A percentile compares a stretch with the other conserved stretches of the same genome.
Conservation (phyloP, 2,329 filamentous ascomycete genomes). For the Monilinia polystroma region DNA sequence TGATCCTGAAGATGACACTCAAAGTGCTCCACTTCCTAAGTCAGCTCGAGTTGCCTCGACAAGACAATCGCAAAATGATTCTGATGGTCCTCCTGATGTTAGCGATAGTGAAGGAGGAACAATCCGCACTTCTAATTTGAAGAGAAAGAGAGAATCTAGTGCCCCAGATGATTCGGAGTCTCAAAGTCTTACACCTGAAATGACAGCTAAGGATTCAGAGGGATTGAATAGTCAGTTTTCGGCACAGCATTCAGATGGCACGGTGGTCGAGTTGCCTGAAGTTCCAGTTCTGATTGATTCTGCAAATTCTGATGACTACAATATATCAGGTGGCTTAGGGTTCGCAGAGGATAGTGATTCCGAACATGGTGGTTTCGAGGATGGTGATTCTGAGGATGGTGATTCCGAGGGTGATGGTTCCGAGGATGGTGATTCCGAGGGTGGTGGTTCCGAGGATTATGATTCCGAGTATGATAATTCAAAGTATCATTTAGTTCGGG, state of each 20-base stretch:
- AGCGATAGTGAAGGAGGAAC: background rate
- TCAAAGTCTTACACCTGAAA: too few relatives aligned
- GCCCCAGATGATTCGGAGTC: background rate
- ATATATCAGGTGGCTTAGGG: background rate
- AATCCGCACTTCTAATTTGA: background rate
- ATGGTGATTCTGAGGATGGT: background rate
- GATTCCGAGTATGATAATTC: background rate
- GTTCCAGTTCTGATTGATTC: background rate
- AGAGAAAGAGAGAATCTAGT: background rate
- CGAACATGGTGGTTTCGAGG: background rate
- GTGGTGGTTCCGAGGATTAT: too few relatives aligned
- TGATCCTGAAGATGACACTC: background rate
- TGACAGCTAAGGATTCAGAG: too few relatives aligned
- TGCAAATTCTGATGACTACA: background rate
- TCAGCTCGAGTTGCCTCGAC: slow-evolving; percentile 41
- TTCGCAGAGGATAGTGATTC: background rate
- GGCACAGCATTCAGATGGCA: too few relatives aligned
- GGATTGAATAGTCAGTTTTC: too few relatives aligned
- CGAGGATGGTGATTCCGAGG: too few relatives aligned
- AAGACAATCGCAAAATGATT: background rate
- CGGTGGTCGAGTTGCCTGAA: background rate
- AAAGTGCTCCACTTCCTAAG: slow-evolving; percentile 31
- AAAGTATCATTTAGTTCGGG: background rate
- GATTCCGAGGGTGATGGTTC: too few relatives aligned
- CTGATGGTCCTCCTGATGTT: background rate